Conservation (phyloP, 352 stramenopile genomes). For the Phytophthora aleatoria region DNA sequence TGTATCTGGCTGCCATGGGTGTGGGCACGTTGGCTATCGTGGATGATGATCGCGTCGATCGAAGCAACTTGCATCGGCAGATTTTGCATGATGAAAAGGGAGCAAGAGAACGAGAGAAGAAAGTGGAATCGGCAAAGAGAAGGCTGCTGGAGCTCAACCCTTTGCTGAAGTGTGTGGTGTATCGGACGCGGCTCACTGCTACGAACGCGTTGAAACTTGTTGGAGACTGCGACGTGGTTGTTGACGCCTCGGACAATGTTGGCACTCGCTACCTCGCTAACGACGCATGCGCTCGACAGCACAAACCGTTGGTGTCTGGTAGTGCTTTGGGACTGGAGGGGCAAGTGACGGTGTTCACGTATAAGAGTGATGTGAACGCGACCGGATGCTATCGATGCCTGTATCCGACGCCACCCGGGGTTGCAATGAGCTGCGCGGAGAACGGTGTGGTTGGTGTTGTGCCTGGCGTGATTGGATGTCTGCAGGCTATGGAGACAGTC, state of each 20-base stretch:
- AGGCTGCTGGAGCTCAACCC: constrained; percentile 80
- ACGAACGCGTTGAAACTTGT: constrained; percentile 87
- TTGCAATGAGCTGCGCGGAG: constrained; percentile 90
- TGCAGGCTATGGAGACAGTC: constrained; percentile 94
- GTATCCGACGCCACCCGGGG: constrained; percentile 89
- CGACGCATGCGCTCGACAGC: constrained; percentile 89
- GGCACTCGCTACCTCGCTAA: constrained; percentile 96
- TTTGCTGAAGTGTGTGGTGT: constrained; percentile 58
- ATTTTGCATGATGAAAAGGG: constrained; percentile 91
- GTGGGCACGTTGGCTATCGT: constrained; percentile 93
- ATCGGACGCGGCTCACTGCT: constrained; percentile 59
- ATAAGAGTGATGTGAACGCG: constrained; percentile 41
- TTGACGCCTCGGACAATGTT: constrained; percentile 97
- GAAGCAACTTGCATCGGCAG: constrained; percentile 97
- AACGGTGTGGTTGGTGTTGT: constrained; percentile 97
- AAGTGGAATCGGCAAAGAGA: constrained; percentile 87
- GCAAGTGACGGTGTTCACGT: constrained; percentile 96
- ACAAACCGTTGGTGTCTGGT: constrained; percentile 92
- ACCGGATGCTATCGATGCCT: constrained; percentile 96
- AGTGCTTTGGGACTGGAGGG: constrained; percentile 96
- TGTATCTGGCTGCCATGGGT: constrained; percentile 96
- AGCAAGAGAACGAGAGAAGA: constrained; percentile 72
- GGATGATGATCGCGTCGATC: constrained; percentile 95
- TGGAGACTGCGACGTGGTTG: constrained; percentile 87
- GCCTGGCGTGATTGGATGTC: constrained; percentile 92